Evolutionary conservation across 768 basidiomycete genomes (phyloP).

Genomic region (Termitomyces sp.): DNA sequence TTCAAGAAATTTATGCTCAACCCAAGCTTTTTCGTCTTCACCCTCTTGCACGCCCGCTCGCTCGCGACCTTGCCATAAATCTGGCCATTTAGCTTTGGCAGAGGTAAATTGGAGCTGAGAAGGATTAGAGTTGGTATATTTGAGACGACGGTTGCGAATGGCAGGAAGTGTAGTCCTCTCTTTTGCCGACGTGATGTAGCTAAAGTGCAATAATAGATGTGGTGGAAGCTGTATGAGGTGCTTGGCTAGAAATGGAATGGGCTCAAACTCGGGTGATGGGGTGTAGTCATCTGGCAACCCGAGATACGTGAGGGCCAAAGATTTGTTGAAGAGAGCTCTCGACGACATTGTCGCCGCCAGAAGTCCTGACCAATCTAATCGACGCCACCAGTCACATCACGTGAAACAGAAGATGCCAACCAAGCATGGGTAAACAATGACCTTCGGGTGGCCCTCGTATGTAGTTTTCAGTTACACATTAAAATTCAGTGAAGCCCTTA

Average conservation of each 20-base stretch:
- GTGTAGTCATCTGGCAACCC: conserved; percentile 51
- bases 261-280: conserved; percentile 52
- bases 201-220: conserved; percentile 45
- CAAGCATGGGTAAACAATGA: conserved; percentile 4
- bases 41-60: conserved; percentile 44
- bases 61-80: conserved; percentile 58
- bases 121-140: conserved; percentile 52
- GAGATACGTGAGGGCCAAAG: conserved; percentile 37
- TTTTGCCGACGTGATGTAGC: conserved; percentile 48
- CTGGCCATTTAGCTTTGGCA: conserved; percentile 58
- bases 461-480: background rate
- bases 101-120: conserved; percentile 45
- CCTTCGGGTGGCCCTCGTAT: background rate
- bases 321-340: conserved; percentile 25
- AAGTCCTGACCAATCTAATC: background rate
- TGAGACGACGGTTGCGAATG: conserved; percentile 70
- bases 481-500: background rate
- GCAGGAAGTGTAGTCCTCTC: conserved; percentile 56
- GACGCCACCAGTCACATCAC: conserved; percentile 11
- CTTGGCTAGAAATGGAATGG: conserved; percentile 57
- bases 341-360: conserved; percentile 8
- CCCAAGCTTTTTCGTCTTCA: conserved; percentile 70
- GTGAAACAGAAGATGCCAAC: background rate
- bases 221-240: conserved; percentile 65
- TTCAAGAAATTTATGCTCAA: conserved; percentile 49